Base-by-base conservation (phyloP, 2,329 filamentous ascomycete species). In the Colletotrichum sansevieriae region DNA sequence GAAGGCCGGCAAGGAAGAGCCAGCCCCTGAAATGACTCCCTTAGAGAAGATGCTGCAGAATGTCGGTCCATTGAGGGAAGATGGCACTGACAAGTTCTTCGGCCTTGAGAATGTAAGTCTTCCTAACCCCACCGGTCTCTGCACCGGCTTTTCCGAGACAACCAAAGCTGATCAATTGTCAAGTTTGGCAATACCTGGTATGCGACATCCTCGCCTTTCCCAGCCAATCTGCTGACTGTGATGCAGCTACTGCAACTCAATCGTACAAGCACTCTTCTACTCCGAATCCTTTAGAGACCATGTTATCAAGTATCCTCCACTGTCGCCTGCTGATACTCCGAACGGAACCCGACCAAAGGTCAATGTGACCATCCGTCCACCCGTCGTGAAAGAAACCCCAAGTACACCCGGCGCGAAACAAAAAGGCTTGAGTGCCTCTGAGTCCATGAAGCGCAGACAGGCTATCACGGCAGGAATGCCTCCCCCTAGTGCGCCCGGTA, bases 171-270 rank as follows among this genome's bases (percentile, higher is more conserved):
- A 83, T 85, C 75, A 85, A 68, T 60, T 66, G 54, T 71, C 61
- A 80, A 98, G 94, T 98, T 97, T 83, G 95, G 95, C 77, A 98
- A 97, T 78, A 98, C 95, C 78, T 98, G 95, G 95, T 97, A 91
- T 77, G 83, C 73, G 47, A 51, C 54, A 8, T 41, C 61, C 60
- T 65, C 64, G 73, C 41, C 25, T 43, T 9, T 13, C 39, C 49
- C 18, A 11, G 20, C 44, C 18, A 10, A n/a, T 43, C 29, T 44
- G 44, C 62, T 63, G 54, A 70, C 33, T 8, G 51, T 35, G 10
- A 43, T 51, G 46, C 80, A 98, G 95, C 79, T 99, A 99, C 82
- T 97, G 94, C 83, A 99, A 99, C 81, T 99, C 96, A 13, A 97
- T 99, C 76, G 88, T 99, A 67, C 96, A 99, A 83, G 97, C 94